These are phyloP conservation scores for Cucurbita moschata DNA, from an alignment of 306 rosid genomes.

Conservation along the genomic window DNA sequence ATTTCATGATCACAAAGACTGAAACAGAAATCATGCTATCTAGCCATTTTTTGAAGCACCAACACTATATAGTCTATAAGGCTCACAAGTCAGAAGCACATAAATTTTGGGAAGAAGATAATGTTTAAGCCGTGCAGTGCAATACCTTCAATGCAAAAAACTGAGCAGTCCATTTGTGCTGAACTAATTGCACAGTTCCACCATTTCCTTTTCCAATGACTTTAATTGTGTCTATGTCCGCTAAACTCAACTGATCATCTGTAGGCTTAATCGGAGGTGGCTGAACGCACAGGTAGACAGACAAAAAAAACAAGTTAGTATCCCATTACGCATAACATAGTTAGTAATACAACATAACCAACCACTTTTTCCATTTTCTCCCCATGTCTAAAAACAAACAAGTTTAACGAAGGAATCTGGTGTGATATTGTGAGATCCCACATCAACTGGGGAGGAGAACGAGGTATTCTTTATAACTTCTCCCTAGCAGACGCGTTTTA, in stretches of 20 bases:
- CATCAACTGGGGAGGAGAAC: no score
- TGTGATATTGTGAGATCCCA: neutral
- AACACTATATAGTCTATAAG: neutral
- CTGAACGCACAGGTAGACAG: constrained; percentile 31
- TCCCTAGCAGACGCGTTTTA: no score
- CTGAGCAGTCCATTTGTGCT: constrained; percentile 95
- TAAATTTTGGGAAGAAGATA: neutral
- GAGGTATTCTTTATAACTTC: no score
- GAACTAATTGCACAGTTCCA: constrained; percentile 88
- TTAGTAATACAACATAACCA: neutral
- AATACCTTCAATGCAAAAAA: constrained; percentile 93
- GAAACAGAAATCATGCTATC: neutral
- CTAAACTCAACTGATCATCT: constrained; percentile 68
- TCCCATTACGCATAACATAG: neutral
- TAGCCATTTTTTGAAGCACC: neutral
- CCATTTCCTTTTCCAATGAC: constrained; percentile 95
- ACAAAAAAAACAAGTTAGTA: constrained; percentile 13
- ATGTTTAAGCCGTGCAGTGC: constrained; percentile 2
- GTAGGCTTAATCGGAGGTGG: constrained; percentile 77
- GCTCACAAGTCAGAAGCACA: neutral
- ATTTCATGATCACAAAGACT: neutral
- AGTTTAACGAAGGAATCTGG: neutral
- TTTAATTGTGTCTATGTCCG: constrained; percentile 59
- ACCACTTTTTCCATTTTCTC: neutral
- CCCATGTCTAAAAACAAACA: neutral